Percentiles rank a stretch among this genome's conserved stretches.
Evolutionary conservation across 257 asterid genomes (phyloP).

Genomic region (Solanum sejunctum): DNA sequence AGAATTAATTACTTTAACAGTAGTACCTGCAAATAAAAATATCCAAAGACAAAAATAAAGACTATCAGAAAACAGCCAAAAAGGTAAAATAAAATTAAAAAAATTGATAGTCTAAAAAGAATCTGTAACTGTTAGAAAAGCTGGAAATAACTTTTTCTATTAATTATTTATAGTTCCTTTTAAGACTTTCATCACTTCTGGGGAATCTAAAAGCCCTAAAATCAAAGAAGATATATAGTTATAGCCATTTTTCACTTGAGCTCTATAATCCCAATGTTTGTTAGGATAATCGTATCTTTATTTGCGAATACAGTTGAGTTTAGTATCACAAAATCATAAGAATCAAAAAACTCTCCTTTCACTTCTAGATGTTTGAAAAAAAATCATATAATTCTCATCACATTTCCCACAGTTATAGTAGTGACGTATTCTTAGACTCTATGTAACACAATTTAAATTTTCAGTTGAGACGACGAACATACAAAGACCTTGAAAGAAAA

Average conservation of each 20-base stretch:
- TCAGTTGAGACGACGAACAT: not conserved
- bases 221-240: not conserved
- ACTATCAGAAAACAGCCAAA: not conserved
- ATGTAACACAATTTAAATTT: not conserved
- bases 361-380: not conserved
- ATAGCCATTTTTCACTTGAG: not conserved
- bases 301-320: not conserved
- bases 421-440: not conserved
- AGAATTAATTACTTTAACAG: not conserved
- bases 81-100: not conserved
- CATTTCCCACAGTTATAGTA: not conserved
- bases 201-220: conserved; percentile 2
- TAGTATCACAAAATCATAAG: not conserved
- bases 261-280: not conserved
- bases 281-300: not conserved
- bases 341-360: not conserved
- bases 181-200: not conserved
- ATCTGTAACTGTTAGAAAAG: not conserved
- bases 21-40: conserved; percentile 19
- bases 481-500: not conserved
- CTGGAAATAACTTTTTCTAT: not conserved
- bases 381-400: not conserved
- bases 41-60: conserved; percentile 48
- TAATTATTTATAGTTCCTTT: not conserved
- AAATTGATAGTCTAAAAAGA: not conserved